Evolutionary conservation across 2,329 filamentous ascomycete species (phyloP).

Genomic region (Metarhizium album): DNA sequence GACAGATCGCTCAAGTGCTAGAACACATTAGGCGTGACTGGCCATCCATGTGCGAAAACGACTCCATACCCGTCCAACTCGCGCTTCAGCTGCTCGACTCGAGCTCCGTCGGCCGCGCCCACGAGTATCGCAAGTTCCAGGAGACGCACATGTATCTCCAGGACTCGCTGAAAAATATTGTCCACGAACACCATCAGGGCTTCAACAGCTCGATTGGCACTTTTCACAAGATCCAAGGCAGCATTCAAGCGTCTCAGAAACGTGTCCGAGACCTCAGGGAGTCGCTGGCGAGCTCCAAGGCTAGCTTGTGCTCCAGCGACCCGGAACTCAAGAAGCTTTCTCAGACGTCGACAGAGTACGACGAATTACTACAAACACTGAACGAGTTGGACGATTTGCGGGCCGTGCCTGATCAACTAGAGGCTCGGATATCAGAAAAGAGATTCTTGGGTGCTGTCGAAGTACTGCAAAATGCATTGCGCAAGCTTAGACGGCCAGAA

Average conservation of each 20-base stretch:
- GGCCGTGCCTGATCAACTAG: constrained; percentile 80
- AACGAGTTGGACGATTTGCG: constrained; percentile 81
- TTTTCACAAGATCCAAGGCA: constrained; percentile 95
- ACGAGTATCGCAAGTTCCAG: constrained; percentile 78
- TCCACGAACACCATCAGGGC: constrained; percentile 97
- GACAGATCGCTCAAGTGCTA: constrained; percentile 54
- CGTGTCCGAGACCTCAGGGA: constrained; percentile 75
- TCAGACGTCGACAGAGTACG: constrained; percentile 78
- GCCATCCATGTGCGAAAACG: constrained; percentile 80
- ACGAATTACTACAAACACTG: constrained; percentile 75
- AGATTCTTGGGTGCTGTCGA: constrained; percentile 88
- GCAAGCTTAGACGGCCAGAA: constrained; percentile 75
- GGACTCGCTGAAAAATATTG: constrained; percentile 82
- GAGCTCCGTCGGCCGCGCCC: constrained; percentile 84
- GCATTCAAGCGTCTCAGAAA: constrained; percentile 79
- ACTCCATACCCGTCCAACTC: constrained; percentile 87
- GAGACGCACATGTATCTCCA: constrained; percentile 82
- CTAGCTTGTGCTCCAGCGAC: constrained; percentile 72
- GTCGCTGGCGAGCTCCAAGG: constrained; percentile 70
- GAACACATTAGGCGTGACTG: constrained; percentile 80
- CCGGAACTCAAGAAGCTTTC: constrained; percentile 87
- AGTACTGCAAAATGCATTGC: constrained; percentile 75
- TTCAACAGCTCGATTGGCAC: constrained; percentile 99
- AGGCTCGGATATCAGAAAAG: constrained; percentile 93
- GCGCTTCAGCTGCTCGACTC: constrained; percentile 90